These are phyloP conservation scores for Fistulifera solaris DNA, from an alignment of 108 stramenopile species.

Conservation along the genomic window DNA sequence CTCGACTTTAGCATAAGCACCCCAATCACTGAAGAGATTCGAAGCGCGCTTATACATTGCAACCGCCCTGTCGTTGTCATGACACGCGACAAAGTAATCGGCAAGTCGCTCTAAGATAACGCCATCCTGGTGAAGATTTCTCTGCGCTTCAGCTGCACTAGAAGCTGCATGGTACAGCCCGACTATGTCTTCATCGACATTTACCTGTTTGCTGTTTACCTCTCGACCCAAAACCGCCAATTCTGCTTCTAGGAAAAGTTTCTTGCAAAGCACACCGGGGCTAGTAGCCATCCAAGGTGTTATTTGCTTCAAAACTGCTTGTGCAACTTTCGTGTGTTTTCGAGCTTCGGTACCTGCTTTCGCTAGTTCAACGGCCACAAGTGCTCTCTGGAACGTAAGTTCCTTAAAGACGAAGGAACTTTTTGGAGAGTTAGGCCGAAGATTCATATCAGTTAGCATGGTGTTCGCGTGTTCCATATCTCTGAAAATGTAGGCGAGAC, in stretches of 20 bases:
- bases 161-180: neutral
- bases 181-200: neutral
- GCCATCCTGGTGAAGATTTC: neutral
- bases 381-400: neutral
- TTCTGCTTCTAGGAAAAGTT: neutral
- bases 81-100: neutral
- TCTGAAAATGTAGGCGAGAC: neutral
- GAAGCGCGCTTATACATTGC: neutral
- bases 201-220: neutral
- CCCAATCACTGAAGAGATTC: constrained; percentile 3
- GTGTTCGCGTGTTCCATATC: neutral
- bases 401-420: neutral
- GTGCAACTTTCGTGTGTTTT: neutral
- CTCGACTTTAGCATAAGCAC: neutral
- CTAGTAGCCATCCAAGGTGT: too few relatives aligned
- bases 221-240: neutral
- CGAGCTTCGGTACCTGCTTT: neutral
- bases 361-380: neutral
- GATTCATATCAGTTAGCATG: neutral
- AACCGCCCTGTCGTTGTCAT: neutral
- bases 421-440: neutral
- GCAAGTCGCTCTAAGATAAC: neutral
- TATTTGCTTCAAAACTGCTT: too few relatives aligned
- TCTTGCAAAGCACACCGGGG: neutral
- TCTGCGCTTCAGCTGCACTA: neutral